phyloP scores from a whole-genome alignment of 169 alveolate species.

The Plasmodium vivax region DNA sequence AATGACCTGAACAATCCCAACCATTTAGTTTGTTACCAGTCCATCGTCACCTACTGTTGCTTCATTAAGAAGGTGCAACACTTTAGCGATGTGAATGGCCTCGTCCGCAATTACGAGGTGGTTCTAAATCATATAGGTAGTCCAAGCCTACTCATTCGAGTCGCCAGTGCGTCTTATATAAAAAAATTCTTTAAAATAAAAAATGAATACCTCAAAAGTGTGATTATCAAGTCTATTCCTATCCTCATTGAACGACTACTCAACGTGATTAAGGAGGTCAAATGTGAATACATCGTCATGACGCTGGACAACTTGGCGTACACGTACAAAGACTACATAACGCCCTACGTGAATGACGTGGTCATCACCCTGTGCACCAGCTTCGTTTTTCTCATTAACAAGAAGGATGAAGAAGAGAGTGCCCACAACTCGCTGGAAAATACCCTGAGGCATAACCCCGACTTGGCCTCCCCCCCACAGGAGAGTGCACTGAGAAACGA shows the following conservation, averaged over 20 bases:
- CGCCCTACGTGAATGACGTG: slow-evolving; percentile 69
- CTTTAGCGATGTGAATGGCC: slow-evolving; percentile 38
- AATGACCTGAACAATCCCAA: slow-evolving; percentile 59
- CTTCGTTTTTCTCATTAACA: slow-evolving; percentile 36
- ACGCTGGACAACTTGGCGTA: slow-evolving; percentile 67
- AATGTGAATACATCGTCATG: slow-evolving; percentile 72
- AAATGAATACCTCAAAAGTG: slow-evolving; percentile 41
- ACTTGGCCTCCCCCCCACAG: background rate
- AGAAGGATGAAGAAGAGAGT: slow-evolving; percentile 39
- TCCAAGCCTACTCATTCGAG: slow-evolving; percentile 31
- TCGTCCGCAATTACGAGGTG: slow-evolving; percentile 30
- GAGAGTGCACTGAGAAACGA: slow-evolving; percentile 5
- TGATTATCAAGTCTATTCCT: slow-evolving; percentile 52
- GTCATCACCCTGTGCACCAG: slow-evolving; percentile 53
- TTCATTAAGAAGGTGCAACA: slow-evolving; percentile 34
- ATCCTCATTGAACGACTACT: slow-evolving; percentile 51
- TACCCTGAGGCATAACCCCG: slow-evolving; percentile 4
- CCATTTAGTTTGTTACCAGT: slow-evolving; percentile 47
- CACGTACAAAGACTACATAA: slow-evolving; percentile 50
- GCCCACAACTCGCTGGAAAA: slow-evolving; percentile 4
- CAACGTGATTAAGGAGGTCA: slow-evolving; percentile 53
- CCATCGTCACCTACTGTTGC: slow-evolving; percentile 67
- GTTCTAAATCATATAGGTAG: slow-evolving; percentile 56
- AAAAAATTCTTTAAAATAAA: slow-evolving; percentile 60
- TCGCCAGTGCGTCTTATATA: slow-evolving; percentile 70